Conservation (phyloP, 2,329 filamentous ascomycete genomes). For the Alternaria gaisen region DNA sequence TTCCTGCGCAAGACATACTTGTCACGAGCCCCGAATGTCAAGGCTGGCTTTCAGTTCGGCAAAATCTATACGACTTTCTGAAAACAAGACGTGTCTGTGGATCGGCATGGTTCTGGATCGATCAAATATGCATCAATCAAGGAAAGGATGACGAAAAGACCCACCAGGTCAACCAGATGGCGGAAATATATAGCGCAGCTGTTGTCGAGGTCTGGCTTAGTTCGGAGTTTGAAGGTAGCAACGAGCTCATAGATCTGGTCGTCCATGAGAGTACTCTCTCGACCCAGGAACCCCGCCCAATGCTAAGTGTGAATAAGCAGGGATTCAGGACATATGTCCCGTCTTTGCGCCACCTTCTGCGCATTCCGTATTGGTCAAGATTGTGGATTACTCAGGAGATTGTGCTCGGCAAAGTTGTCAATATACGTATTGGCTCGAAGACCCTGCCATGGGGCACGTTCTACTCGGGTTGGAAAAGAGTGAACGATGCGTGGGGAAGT, state of each 20-base stretch:
- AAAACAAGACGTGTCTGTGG: neutral
- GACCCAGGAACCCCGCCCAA: fast-evolving
- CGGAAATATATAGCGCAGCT: neutral
- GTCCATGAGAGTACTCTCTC: fast-evolving
- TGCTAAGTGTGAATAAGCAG: neutral
- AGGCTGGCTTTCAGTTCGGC: neutral
- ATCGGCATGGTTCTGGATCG: neutral
- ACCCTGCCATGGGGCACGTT: neutral
- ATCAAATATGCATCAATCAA: neutral
- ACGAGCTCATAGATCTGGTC: neutral
- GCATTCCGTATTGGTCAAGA: neutral
- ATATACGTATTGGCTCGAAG: neutral
- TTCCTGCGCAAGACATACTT: neutral
- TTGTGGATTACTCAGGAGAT: neutral
- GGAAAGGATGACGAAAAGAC: neutral
- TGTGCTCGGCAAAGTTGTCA: neutral
- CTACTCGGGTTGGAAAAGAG: neutral
- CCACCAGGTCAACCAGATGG: neutral
- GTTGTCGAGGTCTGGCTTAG: neutral
- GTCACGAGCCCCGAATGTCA: neutral
- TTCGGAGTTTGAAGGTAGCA: neutral
- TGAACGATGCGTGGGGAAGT: neutral
- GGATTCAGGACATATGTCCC: fast-evolving
- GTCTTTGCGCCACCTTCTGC: fast-evolving
- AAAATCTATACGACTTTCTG: neutral